A percentile compares a stretch with the other conserved stretches of the same genome.
phyloP scores from a whole-genome alignment of 352 stramenopile species.

The Pythium biforme region DNA sequence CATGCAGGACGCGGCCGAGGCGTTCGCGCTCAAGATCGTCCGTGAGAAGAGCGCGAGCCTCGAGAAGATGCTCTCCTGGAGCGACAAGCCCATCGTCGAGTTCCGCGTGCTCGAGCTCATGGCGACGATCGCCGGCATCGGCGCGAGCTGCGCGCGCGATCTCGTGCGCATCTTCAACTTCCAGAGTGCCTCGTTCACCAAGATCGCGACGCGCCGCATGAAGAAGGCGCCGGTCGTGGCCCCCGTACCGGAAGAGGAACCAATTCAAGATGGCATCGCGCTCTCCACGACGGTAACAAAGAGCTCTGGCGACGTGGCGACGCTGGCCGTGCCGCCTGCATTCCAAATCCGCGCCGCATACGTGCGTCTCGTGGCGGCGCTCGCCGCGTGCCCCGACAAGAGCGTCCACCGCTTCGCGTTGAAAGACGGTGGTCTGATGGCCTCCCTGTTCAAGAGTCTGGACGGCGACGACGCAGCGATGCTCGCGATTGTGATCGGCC shows the following conservation, averaged over 20 bases:
- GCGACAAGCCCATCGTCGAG: conserved; percentile 81
- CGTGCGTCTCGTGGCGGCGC: conserved; percentile 55
- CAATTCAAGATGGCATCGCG: not conserved
- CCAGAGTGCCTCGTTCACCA: conserved; percentile 57
- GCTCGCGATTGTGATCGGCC: conserved; percentile 44
- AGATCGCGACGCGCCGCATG: conserved; percentile 54
- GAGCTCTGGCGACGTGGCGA: not conserved
- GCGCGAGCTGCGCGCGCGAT: conserved; percentile 47
- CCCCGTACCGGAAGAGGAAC: conserved; percentile 8
- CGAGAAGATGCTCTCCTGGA: conserved; percentile 81
- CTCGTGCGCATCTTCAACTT: conserved; percentile 83
- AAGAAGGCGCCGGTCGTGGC: conserved; percentile 43
- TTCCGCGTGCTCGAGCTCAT: conserved; percentile 69
- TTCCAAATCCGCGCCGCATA: conserved; percentile 74
- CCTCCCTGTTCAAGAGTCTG: conserved; percentile 75
- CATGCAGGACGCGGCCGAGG: conserved; percentile 41
- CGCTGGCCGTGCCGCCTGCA: conserved; percentile 15
- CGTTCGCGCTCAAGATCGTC: conserved; percentile 59
- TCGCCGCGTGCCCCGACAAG: conserved; percentile 62
- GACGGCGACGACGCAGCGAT: conserved; percentile 66
- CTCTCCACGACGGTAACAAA: conserved; percentile 1
- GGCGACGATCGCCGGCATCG: conserved; percentile 40
- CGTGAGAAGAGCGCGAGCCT: conserved; percentile 63
- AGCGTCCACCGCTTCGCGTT: conserved; percentile 79
- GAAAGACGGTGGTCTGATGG: conserved; percentile 64